Evolutionary conservation across 805 yeast species (phyloP).

Genomic region (Ascoidea rubescens): DNA sequence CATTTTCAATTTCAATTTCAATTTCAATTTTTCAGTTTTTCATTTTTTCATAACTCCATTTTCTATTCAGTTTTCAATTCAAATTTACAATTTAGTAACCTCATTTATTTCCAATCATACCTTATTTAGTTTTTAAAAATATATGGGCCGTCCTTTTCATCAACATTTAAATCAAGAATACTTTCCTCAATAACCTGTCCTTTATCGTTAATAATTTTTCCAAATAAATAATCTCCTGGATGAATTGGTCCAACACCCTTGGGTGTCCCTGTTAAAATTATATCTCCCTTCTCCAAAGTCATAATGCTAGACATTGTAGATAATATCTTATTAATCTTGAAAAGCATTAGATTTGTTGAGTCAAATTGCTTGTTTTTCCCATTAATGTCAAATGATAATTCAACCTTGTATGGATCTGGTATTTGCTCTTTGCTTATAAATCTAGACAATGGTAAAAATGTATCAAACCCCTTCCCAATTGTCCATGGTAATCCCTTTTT

Average conservation of each 20-base stretch:
- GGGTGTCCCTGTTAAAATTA: slow-evolving; percentile 92
- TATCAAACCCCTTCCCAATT: slow-evolving; percentile 92
- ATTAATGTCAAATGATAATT: slow-evolving; percentile 43
- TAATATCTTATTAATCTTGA: slow-evolving; percentile 70
- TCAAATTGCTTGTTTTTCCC: slow-evolving; percentile 62
- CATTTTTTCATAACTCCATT: too few relatives aligned
- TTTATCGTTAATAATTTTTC: slow-evolving; percentile 36
- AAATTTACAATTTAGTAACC: too few relatives aligned
- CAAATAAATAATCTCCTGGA: slow-evolving; percentile 70
- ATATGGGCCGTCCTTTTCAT: neutral
- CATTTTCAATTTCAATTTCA: too few relatives aligned
- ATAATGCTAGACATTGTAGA: slow-evolving; percentile 75
- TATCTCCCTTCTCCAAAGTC: slow-evolving; percentile 84
- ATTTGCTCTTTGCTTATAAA: slow-evolving; percentile 54
- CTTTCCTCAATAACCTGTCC: slow-evolving; percentile 42
- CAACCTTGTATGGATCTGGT: slow-evolving; percentile 61
- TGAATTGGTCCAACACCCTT: slow-evolving; percentile 82
- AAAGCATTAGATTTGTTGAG: slow-evolving; percentile 70
- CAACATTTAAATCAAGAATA: slow-evolving; percentile 33
- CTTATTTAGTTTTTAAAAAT: too few relatives aligned
- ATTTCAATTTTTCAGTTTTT: too few relatives aligned
- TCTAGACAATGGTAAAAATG: slow-evolving; percentile 78
- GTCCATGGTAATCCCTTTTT: slow-evolving; percentile 93
- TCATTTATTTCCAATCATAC: too few relatives aligned
- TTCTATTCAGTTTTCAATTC: too few relatives aligned